Evolutionary conservation across 805 yeast genomes (phyloP), one percentile per base, ranked within the genome.

Genomic region (Candida takata): DNA sequence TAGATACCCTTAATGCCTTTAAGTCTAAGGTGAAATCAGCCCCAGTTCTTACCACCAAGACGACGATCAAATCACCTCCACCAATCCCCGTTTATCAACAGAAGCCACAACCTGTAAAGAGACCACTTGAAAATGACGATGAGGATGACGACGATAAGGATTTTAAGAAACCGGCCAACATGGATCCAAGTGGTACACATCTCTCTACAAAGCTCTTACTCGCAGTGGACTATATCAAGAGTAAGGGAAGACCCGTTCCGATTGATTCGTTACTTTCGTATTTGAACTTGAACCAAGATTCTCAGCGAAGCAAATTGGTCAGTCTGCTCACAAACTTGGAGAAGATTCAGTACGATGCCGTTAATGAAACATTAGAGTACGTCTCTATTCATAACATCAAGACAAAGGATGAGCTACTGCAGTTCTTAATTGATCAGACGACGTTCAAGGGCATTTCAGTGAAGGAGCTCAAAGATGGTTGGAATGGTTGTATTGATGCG

Each of bases 391-490:
- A 86, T 58, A 87, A 87, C 52, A 88, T 92, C 40, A 79, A 84
- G 50, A 74, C 83, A 5, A 82, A 81, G 3, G 84, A 78, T 37
- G 95, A 85, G 44, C 65, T 92, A 42, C 56, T 92, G 38, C 69
- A 75, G 38, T 81, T 79, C 48, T 68, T 92, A 42, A 71, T 87
- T 48, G 67, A 77, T 17, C 96, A 87, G 61, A 78, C 83, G 3
- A 84, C 95, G 2, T 88, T 85, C 58, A 84, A 79, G 54, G 97
- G 98, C 3, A 71, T 81, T 2, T 66, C 87, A 0, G 95, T 90
- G 20, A 84, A 55, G 31, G 71, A 68, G 36, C 59, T 78, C 33
- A 75, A 75, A 47, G 96, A 86, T 52, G 98, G 98, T 17, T 92
- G 99, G 99, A 74, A 84, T 35, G 90, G 87, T 12, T 90, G 96